Conservation (phyloP, 495 filamentous ascomycete species). For the Tuber borchii region DNA sequence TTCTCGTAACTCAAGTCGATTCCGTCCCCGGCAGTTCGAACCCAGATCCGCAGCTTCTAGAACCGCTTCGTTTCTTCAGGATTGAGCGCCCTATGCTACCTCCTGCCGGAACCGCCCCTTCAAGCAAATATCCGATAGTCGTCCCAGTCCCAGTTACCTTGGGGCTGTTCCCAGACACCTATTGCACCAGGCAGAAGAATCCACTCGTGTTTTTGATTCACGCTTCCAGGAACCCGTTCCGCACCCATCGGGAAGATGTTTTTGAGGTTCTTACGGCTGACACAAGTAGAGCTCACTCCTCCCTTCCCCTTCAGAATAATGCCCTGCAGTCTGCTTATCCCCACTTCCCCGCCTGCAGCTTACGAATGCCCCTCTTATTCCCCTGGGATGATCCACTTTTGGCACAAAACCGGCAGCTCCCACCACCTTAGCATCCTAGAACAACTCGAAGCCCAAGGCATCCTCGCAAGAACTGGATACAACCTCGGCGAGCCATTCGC, state of each 20-base stretch:
- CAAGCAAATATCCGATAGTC: constrained; percentile 16
- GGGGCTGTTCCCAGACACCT: constrained; percentile 18
- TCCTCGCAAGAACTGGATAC: constrained; percentile 23
- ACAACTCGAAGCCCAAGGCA: constrained; percentile 19
- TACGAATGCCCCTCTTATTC: neutral
- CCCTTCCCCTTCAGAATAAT: neutral
- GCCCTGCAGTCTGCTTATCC: neutral
- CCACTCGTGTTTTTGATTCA: constrained; percentile 28
- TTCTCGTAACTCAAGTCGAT: neutral
- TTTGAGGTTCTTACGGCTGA: constrained; percentile 19
- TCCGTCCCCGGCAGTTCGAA: neutral
- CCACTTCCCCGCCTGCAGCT: neutral
- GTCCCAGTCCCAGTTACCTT: constrained; percentile 25
- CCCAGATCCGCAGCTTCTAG: neutral
- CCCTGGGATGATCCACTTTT: neutral
- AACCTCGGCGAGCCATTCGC: constrained; percentile 17
- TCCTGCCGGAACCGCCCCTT: constrained; percentile 19
- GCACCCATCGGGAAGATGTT: constrained; percentile 11
- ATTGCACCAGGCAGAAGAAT: constrained; percentile 18
- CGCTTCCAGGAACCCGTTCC: constrained; percentile 19
- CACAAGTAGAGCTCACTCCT: constrained; percentile 15
- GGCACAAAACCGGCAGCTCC: constrained; percentile 1
- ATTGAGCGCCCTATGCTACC: constrained; percentile 25
- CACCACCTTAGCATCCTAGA: constrained; percentile 19
- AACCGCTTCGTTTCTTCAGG: constrained; percentile 9